Base-by-base conservation (phyloP, 768 basidiomycete species). In the Krasilnikovozyma curviuscula region DNA sequence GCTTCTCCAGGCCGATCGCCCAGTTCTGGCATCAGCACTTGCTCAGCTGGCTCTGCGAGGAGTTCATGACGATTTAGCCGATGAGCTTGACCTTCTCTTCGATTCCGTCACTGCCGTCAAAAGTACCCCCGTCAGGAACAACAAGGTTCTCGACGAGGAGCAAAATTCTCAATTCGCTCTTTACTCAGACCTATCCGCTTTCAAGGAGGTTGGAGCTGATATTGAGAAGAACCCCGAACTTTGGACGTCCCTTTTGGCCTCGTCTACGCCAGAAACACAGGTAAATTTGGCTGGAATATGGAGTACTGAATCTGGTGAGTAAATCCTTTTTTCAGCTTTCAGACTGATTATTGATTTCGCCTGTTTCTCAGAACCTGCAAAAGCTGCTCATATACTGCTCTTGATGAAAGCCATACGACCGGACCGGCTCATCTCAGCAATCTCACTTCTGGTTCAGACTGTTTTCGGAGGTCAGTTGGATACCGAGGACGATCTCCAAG, bases 341-440 rank as follows among this genome's bases (percentile, higher is more conserved):
- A n/a, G 28, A 28, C 25, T 28, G 14, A 10, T 38, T 29, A 27
- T 23, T 21, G 18, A 14, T 34, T 12, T 8, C 41, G 7, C 13
- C 18, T 19, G 13, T 12, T 40, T 18, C 13, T 14, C 32, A 50
- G 49, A 35, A n/a, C 37, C 45, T 8, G 42, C 49, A 12, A 42
- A 44, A 14, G 43, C 49, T 14, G 44, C 43, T 21, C 49, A 50
- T 32, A 37, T 24, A 19, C 70, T 86, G 48, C 68, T 86, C 23
- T 65, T 93, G 50, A 73, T 91, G 64, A 88, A 88, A 65, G 91
- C 81, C 63, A 71, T 98, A 63, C 76, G 91, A 40, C 88, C 91
- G 7, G 91, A 97, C 65, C 78, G 88, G 43, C 71, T 95, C 12
- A 66, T 88, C 39, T 85, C 85, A 61, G 79, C 84, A 1, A 79